Percentiles rank a stretch among this genome's conserved stretches.
Evolutionary conservation across 306 rosid species (phyloP).

Genomic region (Prunus armeniaca): DNA sequence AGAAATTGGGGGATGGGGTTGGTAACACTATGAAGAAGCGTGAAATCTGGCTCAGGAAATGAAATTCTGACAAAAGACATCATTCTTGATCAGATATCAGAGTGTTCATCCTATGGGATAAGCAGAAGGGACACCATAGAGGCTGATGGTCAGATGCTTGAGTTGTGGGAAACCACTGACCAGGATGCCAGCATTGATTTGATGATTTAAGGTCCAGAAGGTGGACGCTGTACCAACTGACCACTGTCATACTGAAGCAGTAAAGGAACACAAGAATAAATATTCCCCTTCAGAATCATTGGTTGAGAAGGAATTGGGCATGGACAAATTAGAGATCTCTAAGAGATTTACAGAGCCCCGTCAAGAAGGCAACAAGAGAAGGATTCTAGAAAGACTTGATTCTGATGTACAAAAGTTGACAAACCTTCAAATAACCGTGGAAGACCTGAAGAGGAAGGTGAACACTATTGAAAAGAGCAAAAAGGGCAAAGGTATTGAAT

Average conservation of each 20-base stretch:
- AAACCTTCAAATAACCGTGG: constrained; percentile 82
- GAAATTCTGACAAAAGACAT: constrained; percentile 92
- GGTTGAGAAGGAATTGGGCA: constrained; percentile 76
- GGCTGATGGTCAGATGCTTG: constrained; percentile 31
- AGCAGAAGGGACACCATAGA: constrained; percentile 47
- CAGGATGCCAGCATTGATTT: constrained; percentile 69
- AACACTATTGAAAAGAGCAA: too few species aligned
- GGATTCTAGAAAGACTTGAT: constrained; percentile 61
- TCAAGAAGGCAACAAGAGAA: constrained; percentile 69
- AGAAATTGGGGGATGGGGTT: constrained; percentile 28
- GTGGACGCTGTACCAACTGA: constrained; percentile 26
- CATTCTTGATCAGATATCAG: constrained; percentile 89
- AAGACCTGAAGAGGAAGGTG: constrained; percentile 49
- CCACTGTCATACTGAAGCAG: constrained; percentile 39
- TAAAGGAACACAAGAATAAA: constrained; percentile 36
- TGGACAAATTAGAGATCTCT: constrained; percentile 79
- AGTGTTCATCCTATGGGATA: constrained; percentile 60
- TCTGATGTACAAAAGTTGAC: constrained; percentile 59
- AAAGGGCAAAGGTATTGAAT: constrained; percentile 45
- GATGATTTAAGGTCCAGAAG: constrained; percentile 50
- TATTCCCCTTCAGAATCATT: constrained; percentile 52
- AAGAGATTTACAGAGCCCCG: constrained; percentile 50
- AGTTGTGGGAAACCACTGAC: constrained; percentile 76
- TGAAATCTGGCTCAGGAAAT: constrained; percentile 52
- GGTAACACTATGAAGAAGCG: constrained; percentile 3